These are phyloP conservation scores for Chaetothyriales sp. DNA, from an alignment of 2,329 filamentous ascomycete genomes.

Conservation along the genomic window DNA sequence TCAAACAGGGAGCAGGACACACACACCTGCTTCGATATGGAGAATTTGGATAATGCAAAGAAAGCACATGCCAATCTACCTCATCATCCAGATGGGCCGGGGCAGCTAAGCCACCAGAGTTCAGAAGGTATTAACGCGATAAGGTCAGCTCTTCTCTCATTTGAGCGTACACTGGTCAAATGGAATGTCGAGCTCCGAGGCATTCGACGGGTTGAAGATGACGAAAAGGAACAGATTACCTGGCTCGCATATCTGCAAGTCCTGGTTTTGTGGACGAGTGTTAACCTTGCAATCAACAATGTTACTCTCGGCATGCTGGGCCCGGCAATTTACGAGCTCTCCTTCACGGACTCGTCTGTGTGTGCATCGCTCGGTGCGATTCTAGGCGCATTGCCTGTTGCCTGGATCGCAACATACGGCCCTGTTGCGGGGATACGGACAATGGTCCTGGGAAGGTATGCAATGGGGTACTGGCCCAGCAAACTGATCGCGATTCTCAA, in stretches of 20 bases:
- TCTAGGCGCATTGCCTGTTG: slow-evolving; percentile 39
- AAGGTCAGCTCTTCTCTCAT: slow-evolving; percentile 8
- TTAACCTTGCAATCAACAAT: slow-evolving; percentile 49
- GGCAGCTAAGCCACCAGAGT: background rate
- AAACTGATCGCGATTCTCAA: slow-evolving; percentile 50
- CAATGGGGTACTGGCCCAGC: slow-evolving; percentile 51
- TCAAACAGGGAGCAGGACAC: background rate
- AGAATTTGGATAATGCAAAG: slow-evolving; percentile 4
- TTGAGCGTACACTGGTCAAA: slow-evolving; percentile 28
- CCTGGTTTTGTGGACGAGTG: slow-evolving; percentile 44
- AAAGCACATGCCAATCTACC: slow-evolving; percentile 2
- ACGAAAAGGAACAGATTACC: slow-evolving; percentile 39
- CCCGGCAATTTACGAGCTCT: slow-evolving; percentile 41
- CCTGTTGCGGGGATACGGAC: slow-evolving; percentile 47
- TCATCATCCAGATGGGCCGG: background rate
- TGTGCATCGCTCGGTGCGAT: slow-evolving; percentile 44
- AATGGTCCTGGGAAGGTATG: slow-evolving; percentile 45
- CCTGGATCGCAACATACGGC: slow-evolving; percentile 48
- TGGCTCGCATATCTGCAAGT: slow-evolving; percentile 39
- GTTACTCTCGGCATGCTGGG: slow-evolving; percentile 50
- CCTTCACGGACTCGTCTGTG: slow-evolving; percentile 42
- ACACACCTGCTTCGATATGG: background rate
- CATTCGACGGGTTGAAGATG: slow-evolving; percentile 41
- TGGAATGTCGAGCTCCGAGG: slow-evolving; percentile 42
- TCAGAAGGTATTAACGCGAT: background rate